These are phyloP conservation scores for Pseudomicrostroma phylloplanum DNA, from an alignment of 1,284 basidiomycete genomes.

Conservation along the genomic window DNA sequence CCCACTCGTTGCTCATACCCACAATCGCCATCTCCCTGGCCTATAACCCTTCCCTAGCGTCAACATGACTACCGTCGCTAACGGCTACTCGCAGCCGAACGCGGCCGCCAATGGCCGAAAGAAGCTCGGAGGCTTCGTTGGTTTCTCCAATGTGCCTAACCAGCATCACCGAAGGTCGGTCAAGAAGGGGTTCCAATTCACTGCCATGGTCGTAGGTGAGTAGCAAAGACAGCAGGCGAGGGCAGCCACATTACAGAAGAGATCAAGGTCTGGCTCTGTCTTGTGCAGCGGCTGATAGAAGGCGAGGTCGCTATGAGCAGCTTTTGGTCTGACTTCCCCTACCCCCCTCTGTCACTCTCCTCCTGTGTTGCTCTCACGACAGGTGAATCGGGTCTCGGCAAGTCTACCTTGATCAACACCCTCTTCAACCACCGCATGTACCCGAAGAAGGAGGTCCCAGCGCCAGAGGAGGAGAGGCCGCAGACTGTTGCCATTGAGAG, in stretches of 20 bases:
- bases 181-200: slow-evolving; percentile 48
- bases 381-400: slow-evolving; percentile 48
- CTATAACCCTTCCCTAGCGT: neutral
- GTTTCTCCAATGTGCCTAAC: slow-evolving; percentile 49
- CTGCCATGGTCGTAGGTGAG: slow-evolving; percentile 46
- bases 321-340: neutral
- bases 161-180: slow-evolving; percentile 47
- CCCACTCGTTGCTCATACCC: too few species aligned
- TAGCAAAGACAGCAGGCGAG: slow-evolving; percentile 2
- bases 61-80: slow-evolving; percentile 1
- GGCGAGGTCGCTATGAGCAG: neutral
- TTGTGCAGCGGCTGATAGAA: neutral
- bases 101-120: slow-evolving; percentile 18
- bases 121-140: slow-evolving; percentile 49
- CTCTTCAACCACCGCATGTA: slow-evolving; percentile 50
- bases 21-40: too few species aligned
- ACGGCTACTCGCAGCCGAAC: neutral
- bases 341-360: neutral
- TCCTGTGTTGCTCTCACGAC: neutral
- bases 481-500: slow-evolving; percentile 49
- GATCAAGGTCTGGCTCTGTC: neutral
- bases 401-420: slow-evolving; percentile 50
- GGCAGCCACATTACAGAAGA: neutral
- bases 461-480: slow-evolving; percentile 39
- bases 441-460: slow-evolving; percentile 45